Conservation (phyloP, 192 early-diverging fungal species). For the Rhizophagus clarus region DNA sequence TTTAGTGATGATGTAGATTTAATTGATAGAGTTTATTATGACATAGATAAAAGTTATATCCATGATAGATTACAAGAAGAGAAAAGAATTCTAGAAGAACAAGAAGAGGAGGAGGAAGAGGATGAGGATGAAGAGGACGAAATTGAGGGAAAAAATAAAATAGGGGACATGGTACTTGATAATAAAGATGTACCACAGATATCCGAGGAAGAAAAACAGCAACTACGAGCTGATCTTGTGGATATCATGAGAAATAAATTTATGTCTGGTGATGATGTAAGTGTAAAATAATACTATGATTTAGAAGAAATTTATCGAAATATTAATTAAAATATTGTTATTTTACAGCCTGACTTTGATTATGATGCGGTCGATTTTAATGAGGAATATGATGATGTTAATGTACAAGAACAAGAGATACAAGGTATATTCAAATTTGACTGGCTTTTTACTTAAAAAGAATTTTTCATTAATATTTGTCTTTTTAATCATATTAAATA, state of each 20-base stretch:
- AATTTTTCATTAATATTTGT: background rate
- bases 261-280: slow-evolving; percentile 45
- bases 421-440: slow-evolving; percentile 30
- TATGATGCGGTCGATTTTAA: slow-evolving; percentile 45
- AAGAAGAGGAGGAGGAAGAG: slow-evolving; percentile 25
- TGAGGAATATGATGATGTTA: slow-evolving; percentile 43
- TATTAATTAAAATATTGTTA: background rate
- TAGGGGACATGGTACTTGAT: background rate
- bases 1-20: slow-evolving; percentile 39
- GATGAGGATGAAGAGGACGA: slow-evolving; percentile 46
- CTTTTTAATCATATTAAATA: background rate
- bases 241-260: slow-evolving; percentile 45
- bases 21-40: slow-evolving; percentile 39
- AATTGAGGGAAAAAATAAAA: slow-evolving; percentile 27
- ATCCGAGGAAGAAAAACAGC: slow-evolving; percentile 25
- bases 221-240: slow-evolving; percentile 39
- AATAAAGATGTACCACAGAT: slow-evolving; percentile 39
- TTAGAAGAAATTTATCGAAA: background rate
- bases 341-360: slow-evolving; percentile 38
- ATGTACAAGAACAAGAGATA: slow-evolving; percentile 38
- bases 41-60: slow-evolving; percentile 37
- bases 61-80: slow-evolving; percentile 32
- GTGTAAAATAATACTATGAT: background rate
- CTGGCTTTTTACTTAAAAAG: background rate
- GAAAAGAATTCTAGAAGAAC: slow-evolving; percentile 36